Base-by-base conservation (phyloP, 345 rosid genomes). In the Eucalyptus cloeziana region DNA sequence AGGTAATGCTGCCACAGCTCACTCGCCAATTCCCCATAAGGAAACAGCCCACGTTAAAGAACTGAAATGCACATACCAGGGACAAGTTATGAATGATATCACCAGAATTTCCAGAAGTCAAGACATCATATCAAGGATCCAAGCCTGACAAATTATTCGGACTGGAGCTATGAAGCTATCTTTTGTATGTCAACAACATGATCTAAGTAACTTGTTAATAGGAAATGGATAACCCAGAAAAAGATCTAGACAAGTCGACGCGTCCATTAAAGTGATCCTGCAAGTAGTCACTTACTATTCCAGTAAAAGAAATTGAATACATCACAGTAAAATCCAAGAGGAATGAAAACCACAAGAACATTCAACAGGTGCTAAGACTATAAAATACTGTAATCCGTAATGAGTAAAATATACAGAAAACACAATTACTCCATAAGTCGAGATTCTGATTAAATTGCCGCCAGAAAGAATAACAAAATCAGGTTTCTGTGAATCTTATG, bases 381-480 rank as follows among this genome's bases (percentile, higher is more conserved):
- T 76, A 27, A 15, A 33, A 33, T 37, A 71, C 45, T 37, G 81
- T 14, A 40, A 76, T 40, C 4, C 7, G 5, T 40, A 22, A 76
- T 2, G 85, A 37, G 30, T 21, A 40, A 76, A 76, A 40, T 40
- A 40, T 40, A 76, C 47, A 76, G 47, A 40, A 86, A 58, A 33
- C 87, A 50, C 27, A 85, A 86, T 58, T 27, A 21, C 45, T 89
- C 79, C 21, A 52, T 81, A 25, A 67, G 49, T 52, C 17, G 43
- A 50, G 3, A 86, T 49, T 86, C 87, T 86, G 58, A 86, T 47
- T 86, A 90, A 49, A 67, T 76, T 89, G 88, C 87, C 86, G 56
- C 88, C 81, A 76, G 45, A 86, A 89, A 85, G 90, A 92, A 88
- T 89, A 76, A 89, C 93, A 89, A 90, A 90, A 88, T 62, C 58